These are phyloP conservation scores for Fusarium praegraminearum DNA, from an alignment of 2,329 filamentous ascomycete genomes.

Conservation along the genomic window DNA sequence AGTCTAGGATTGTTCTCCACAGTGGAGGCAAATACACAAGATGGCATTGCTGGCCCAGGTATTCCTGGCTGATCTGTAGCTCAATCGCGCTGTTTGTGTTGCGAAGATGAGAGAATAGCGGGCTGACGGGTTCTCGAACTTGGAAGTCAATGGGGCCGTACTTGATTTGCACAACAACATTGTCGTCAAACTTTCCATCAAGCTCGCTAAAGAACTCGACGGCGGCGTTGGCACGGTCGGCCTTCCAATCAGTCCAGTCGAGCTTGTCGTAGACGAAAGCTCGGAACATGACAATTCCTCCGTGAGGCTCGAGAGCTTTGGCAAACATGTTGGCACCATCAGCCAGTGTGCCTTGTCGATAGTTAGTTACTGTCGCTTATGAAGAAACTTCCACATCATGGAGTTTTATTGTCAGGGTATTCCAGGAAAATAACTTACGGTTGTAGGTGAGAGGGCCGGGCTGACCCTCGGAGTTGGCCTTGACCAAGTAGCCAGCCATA, in stretches of 20 bases:
- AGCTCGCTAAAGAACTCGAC: conserved; percentile 74
- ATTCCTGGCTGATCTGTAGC: conserved; percentile 76
- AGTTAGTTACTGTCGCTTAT: neutral
- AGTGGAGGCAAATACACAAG: conserved; percentile 75
- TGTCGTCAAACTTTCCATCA: conserved; percentile 75
- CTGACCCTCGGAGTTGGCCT: conserved; percentile 79
- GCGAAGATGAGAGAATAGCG: conserved; percentile 68
- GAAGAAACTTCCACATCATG: neutral
- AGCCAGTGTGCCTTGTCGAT: conserved; percentile 65
- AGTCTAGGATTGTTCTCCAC: conserved; percentile 76
- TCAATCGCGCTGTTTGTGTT: conserved; percentile 68
- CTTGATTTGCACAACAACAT: conserved; percentile 79
- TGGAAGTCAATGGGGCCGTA: conserved; percentile 82
- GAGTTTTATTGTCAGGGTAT: neutral
- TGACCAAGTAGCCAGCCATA: conserved; percentile 76
- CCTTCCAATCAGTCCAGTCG: conserved; percentile 65
- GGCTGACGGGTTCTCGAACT: conserved; percentile 74
- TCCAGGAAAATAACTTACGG: conserved; percentile 37
- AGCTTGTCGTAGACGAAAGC: conserved; percentile 75
- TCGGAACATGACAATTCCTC: conserved; percentile 75
- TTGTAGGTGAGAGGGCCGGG: conserved; percentile 77
- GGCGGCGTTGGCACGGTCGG: conserved; percentile 76
- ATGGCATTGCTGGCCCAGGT: conserved; percentile 77
- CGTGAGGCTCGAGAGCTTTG: conserved; percentile 65
- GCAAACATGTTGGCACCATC: conserved; percentile 65